Evolutionary conservation across 129 eudicot genomes (phyloP).

Genomic region (Daucus carota): DNA sequence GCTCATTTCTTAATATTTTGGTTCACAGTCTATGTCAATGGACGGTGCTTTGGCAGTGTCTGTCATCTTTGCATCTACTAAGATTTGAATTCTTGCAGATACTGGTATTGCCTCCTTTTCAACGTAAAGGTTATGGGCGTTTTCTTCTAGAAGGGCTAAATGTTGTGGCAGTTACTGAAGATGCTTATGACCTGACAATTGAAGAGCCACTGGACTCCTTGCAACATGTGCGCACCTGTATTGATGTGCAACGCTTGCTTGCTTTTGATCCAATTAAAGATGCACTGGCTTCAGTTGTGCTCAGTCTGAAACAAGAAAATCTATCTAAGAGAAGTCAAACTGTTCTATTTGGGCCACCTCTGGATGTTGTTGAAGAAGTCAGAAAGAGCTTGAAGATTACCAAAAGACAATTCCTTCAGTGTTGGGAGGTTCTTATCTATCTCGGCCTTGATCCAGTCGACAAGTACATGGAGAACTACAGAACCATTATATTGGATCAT

Average conservation of each 20-base stretch:
- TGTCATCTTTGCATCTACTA: conserved; percentile 1
- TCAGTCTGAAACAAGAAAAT: conserved; percentile 51
- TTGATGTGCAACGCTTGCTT: conserved; percentile 72
- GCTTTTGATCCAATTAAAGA: conserved; percentile 41
- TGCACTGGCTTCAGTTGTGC: conserved; percentile 36
- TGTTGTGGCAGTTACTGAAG: conserved; percentile 46
- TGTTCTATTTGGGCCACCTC: conserved; percentile 44
- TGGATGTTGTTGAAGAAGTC: conserved; percentile 45
- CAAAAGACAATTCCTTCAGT: conserved; percentile 69
- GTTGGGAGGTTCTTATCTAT: conserved; percentile 85
- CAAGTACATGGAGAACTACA: conserved; percentile 60
- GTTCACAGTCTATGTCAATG: not conserved
- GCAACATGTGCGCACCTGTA: conserved; percentile 68
- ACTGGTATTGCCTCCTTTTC: conserved; percentile 74
- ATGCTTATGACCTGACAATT: conserved; percentile 62
- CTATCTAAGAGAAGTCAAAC: conserved; percentile 46
- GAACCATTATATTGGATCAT: conserved; percentile 40
- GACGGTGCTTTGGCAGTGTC: not conserved
- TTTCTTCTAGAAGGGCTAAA: conserved; percentile 51
- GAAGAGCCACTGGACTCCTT: conserved; percentile 92
- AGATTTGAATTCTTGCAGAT: conserved; percentile 42
- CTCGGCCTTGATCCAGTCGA: conserved; percentile 52
- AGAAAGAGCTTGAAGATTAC: conserved; percentile 68
- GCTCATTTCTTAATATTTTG: not conserved
- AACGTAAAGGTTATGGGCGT: conserved; percentile 71